Evolutionary conservation across 331 rosid species (phyloP), one percentile per base, ranked within the genome.

Genomic region (Rosa hybrid): DNA sequence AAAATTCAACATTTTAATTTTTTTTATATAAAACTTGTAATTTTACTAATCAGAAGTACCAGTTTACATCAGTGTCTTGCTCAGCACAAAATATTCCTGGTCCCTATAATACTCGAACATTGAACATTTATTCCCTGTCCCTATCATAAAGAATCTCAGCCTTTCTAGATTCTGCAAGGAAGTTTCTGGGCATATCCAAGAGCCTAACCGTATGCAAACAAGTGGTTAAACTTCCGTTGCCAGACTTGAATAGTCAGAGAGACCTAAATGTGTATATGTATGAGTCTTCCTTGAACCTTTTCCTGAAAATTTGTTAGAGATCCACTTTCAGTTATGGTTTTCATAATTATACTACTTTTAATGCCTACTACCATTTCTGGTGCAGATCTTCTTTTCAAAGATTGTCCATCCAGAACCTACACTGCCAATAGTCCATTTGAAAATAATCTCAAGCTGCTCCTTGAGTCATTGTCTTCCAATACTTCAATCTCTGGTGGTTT

Each of bases 391-490:
- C 54, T 91, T 44, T 72, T 0, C 34, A 68, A 48, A 1, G 74
- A 46, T 51, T 91, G 96, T 57, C 62, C 1, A 8, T 8, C 30
- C 56, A 82, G 63, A 83, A 2, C 63, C 5, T 88, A 85, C 79
- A 50, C 77, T 16, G 18, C 49, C 20, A 86, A 82, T n/a, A 79
- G 80, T 57, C 2, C 81, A 44, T 91, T 85, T 63, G 73, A 85
- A 25, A 45, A 74, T 12, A 90, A 90, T 77, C 90, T 91, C 44
- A 78, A 77, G 39, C 76, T 14, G 62, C 87, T 91, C 54, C 68
- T 86, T 25, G 64, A 12, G 17, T 77, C 68, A 20, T 78, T 91
- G 17, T 71, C 94, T 34, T 80, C 87, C 49, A 63, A 77, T 48
- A 64, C 83, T 8, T 42, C 75, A 45, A 6, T 4, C 38, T 51